These are phyloP conservation scores for Pseudogymnoascus sp. DNA, from an alignment of 2,329 filamentous ascomycete genomes.

Conservation along the genomic window DNA sequence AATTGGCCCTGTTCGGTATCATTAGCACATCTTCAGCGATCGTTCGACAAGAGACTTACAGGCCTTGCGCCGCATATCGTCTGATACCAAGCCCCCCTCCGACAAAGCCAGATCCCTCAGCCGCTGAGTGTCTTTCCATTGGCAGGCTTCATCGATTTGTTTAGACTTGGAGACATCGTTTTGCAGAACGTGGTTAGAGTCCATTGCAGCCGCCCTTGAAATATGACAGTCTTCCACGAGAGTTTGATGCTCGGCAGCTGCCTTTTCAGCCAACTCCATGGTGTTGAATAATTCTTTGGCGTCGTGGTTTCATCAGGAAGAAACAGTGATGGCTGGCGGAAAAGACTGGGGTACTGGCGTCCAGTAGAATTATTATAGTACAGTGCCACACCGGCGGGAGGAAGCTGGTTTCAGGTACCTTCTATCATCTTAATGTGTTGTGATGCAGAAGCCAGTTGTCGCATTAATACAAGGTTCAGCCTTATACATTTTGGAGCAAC, in stretches of 20 bases:
- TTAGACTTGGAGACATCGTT: background rate
- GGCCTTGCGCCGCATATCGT: slow-evolving; percentile 62
- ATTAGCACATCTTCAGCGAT: slow-evolving; percentile 17
- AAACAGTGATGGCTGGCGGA: background rate
- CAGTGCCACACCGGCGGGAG: background rate
- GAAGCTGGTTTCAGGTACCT: slow-evolving; percentile 1
- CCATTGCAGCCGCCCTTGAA: slow-evolving; percentile 28
- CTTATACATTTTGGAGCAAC: background rate
- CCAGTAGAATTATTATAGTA: slow-evolving; percentile 4
- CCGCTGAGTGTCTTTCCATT: slow-evolving; percentile 46
- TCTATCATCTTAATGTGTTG: background rate
- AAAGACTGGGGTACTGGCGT: background rate
- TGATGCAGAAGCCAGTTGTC: slow-evolving; percentile 1
- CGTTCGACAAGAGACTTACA: slow-evolving; percentile 54
- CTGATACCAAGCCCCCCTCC: slow-evolving; percentile 59
- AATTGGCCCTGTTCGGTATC: slow-evolving; percentile 50
- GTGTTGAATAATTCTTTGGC: background rate
- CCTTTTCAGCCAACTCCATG: slow-evolving; percentile 1
- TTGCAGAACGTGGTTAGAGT: background rate
- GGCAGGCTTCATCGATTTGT: slow-evolving; percentile 48
- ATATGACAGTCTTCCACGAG: slow-evolving; percentile 38
- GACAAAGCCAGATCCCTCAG: slow-evolving; percentile 55
- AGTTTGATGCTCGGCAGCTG: background rate
- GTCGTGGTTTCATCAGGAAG: slow-evolving; percentile 1
- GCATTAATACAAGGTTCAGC: slow-evolving; percentile 7